A percentile compares a stretch with the other conserved stretches of the same genome.
Evolutionary conservation across 352 stramenopile species (phyloP).

Genomic region (Poterioochromonas sp.): DNA sequence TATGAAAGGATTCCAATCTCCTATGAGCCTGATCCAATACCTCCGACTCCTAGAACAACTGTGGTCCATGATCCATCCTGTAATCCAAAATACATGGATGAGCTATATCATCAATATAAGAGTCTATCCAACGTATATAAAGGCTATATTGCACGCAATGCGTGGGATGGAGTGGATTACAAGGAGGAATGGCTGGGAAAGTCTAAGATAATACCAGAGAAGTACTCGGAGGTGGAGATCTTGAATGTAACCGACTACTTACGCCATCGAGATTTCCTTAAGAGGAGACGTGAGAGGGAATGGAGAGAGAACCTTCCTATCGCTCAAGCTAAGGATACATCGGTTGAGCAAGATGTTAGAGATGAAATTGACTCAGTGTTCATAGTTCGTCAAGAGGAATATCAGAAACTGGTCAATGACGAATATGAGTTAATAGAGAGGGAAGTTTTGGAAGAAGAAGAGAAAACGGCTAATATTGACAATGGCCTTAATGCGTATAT

Average conservation of each 20-base stretch:
- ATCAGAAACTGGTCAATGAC: constrained; percentile 28
- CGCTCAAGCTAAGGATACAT: constrained; percentile 24
- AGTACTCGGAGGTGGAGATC: constrained; percentile 25
- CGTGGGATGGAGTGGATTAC: constrained; percentile 5
- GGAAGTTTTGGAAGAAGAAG: constrained; percentile 14
- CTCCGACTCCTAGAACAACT: not conserved
- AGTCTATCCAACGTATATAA: not conserved
- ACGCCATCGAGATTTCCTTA: constrained; percentile 28
- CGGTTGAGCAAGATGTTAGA: constrained; percentile 27
- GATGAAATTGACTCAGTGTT: constrained; percentile 31
- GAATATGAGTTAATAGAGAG: constrained; percentile 30
- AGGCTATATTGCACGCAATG: not conserved
- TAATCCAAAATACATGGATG: constrained; percentile 3
- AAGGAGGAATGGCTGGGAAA: constrained; percentile 15
- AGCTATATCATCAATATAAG: constrained; percentile 18
- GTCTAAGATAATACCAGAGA: constrained; percentile 19
- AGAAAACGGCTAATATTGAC: constrained; percentile 21
- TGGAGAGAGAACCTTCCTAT: constrained; percentile 27
- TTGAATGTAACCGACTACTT: constrained; percentile 28
- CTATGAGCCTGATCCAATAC: not conserved
- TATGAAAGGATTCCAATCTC: constrained; percentile 22
- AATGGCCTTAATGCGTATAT: constrained; percentile 26
- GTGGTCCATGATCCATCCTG: constrained; percentile 19
- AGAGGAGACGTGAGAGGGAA: constrained; percentile 27
- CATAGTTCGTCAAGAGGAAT: constrained; percentile 27